Evolutionary conservation across 108 stramenopile species (phyloP).

Genomic region (Conticribra weissflogii): DNA sequence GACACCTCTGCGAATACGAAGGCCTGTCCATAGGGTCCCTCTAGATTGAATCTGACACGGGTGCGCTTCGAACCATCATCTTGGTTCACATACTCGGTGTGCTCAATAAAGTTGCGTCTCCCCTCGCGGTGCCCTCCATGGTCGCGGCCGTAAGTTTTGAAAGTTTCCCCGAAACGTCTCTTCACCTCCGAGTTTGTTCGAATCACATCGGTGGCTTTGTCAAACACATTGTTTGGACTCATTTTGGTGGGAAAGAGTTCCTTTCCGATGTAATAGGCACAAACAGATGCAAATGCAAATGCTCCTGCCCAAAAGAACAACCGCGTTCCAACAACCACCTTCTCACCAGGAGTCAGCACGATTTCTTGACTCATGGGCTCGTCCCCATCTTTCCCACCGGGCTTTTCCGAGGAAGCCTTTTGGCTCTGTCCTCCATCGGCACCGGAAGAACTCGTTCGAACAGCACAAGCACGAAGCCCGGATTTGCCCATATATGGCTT

Average conservation of each 20-base stretch:
- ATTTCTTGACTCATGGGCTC: slow-evolving; percentile 60
- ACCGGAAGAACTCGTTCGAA: not conserved
- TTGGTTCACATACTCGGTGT: slow-evolving; percentile 78
- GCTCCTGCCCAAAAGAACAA: slow-evolving; percentile 79
- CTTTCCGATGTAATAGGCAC: slow-evolving; percentile 84
- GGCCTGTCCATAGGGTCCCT: slow-evolving; percentile 83
- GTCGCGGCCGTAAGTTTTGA: slow-evolving; percentile 96
- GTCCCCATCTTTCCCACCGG: slow-evolving; percentile 6
- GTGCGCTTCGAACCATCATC: slow-evolving; percentile 91
- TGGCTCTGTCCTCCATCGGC: not conserved
- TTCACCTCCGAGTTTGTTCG: slow-evolving; percentile 67
- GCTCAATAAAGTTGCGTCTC: slow-evolving; percentile 94
- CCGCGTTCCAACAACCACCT: slow-evolving; percentile 84
- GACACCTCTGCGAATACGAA: slow-evolving; percentile 92
- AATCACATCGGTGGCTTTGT: slow-evolving; percentile 63
- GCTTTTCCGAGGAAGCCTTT: not conserved
- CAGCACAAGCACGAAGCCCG: not conserved
- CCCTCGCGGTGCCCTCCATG: slow-evolving; percentile 95
- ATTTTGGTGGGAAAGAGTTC: slow-evolving; percentile 74
- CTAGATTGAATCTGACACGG: slow-evolving; percentile 91
- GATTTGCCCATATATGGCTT: not conserved
- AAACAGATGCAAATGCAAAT: slow-evolving; percentile 70
- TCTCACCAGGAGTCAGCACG: slow-evolving; percentile 88
- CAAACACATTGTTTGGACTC: slow-evolving; percentile 90
- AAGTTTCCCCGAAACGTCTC: slow-evolving; percentile 79